phyloP scores from a whole-genome alignment of 2,329 filamentous ascomycete species.

The Cladophialophora carrionii region DNA sequence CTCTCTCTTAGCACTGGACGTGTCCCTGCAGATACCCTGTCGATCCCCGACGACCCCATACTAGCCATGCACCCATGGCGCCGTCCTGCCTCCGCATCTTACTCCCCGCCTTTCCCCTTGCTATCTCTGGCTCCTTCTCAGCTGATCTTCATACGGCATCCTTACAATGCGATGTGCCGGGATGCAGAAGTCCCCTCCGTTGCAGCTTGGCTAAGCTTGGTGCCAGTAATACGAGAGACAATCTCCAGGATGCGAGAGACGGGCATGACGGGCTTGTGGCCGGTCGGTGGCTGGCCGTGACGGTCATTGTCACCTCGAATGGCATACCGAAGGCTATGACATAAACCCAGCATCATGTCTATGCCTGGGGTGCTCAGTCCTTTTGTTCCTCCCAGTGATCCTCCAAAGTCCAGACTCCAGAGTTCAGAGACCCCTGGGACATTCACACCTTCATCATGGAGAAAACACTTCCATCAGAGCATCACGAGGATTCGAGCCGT shows the following conservation, averaged over 20 bases:
- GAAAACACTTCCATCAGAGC: constrained; percentile 12
- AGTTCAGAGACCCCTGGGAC: neutral
- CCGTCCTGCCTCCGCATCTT: constrained; percentile 1
- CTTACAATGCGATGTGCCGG: neutral
- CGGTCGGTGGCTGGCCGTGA: constrained; percentile 11
- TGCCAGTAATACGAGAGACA: constrained; percentile 2
- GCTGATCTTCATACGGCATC: neutral
- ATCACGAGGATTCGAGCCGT: constrained; percentile 8
- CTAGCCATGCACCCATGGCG: neutral
- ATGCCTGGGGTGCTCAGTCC: neutral
- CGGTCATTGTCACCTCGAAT: neutral
- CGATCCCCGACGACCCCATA: neutral
- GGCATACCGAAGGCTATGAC: constrained; percentile 7
- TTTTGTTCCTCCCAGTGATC: neutral
- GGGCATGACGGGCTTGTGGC: constrained; percentile 17
- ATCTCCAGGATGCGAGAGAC: constrained; percentile 8
- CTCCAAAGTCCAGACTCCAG: neutral
- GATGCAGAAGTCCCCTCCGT: neutral
- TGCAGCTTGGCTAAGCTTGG: constrained; percentile 4
- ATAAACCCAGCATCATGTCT: neutral
- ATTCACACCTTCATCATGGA: constrained; percentile 11
- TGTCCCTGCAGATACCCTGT: neutral
- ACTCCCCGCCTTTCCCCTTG: neutral
- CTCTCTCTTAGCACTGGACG: too few species aligned
- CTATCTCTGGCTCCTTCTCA: neutral